Evolutionary conservation across 352 stramenopile species (phyloP).

Genomic region (Pseudoperonospora humuli): DNA sequence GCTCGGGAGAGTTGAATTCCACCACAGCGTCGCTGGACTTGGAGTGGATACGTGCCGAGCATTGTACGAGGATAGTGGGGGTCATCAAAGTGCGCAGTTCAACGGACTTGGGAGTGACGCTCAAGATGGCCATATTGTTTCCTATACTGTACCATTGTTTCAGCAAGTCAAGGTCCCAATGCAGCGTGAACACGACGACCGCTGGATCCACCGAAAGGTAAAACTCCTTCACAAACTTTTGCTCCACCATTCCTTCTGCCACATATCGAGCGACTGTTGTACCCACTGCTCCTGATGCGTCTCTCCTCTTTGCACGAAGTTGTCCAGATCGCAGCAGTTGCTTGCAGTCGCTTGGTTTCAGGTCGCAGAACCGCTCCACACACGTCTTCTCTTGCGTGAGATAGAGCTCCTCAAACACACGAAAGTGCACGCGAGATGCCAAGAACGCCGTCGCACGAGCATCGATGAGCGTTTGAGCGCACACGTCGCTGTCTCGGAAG

Average conservation of each 20-base stretch:
- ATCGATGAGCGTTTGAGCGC: conserved; percentile 43
- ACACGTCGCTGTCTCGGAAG: conserved; percentile 46
- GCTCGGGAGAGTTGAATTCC: conserved; percentile 72
- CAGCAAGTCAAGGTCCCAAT: conserved; percentile 69
- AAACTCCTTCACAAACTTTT: conserved; percentile 39
- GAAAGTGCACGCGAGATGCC: conserved; percentile 45
- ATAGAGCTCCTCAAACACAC: conserved; percentile 67
- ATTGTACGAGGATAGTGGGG: conserved; percentile 52
- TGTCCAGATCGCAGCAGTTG: conserved; percentile 39
- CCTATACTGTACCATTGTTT: conserved; percentile 76
- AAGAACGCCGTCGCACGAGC: conserved; percentile 34
- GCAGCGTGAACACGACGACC: conserved; percentile 52
- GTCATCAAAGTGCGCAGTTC: conserved; percentile 32
- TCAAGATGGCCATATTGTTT: conserved; percentile 78
- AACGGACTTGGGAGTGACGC: conserved; percentile 50
- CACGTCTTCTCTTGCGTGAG: conserved; percentile 53
- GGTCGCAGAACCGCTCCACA: conserved; percentile 50
- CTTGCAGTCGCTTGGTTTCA: conserved; percentile 37
- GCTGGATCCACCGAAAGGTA: conserved; percentile 66
- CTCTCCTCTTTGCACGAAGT: conserved; percentile 42
- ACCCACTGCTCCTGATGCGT: conserved; percentile 52
- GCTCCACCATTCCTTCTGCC: conserved; percentile 57
- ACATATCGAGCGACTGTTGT: conserved; percentile 44
- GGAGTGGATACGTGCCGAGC: conserved; percentile 73
- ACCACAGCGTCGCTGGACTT: conserved; percentile 54